These are phyloP conservation scores for Fraxinus xanthoxyloides DNA, from an alignment of 305 asterid genomes.

Conservation along the genomic window DNA sequence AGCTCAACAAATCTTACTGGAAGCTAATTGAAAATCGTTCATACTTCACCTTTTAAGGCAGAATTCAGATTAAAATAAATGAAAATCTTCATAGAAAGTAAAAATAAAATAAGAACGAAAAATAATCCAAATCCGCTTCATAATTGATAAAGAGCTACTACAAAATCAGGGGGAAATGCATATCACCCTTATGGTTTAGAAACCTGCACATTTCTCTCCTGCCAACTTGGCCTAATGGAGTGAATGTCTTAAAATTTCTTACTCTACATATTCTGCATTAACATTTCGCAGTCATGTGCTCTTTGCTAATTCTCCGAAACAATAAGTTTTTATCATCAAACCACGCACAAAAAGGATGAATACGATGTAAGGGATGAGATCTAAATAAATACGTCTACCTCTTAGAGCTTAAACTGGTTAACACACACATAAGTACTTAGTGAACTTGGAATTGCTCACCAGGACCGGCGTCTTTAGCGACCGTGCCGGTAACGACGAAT, in stretches of 20 bases:
- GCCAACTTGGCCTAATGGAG: neutral
- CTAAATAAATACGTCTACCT: neutral
- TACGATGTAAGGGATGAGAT: neutral
- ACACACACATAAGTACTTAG: neutral
- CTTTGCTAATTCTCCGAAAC: neutral
- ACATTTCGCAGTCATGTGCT: neutral
- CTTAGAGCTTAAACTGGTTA: neutral
- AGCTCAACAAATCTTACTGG: neutral
- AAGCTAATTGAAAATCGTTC: neutral
- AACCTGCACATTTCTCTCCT: neutral
- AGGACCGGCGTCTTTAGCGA: constrained; percentile 93
- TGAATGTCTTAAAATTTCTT: neutral
- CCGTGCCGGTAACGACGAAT: constrained; percentile 94
- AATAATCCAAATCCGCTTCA: neutral
- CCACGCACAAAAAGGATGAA: neutral
- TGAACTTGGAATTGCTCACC: constrained; percentile 43
- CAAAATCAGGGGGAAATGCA: neutral
- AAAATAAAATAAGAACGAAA: too few species aligned
- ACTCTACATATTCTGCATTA: neutral
- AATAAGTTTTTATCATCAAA: neutral
- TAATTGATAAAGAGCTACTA: neutral
- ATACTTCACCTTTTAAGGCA: neutral
- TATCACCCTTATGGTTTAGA: neutral
- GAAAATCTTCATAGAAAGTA: neutral
- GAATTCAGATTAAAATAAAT: neutral